These are phyloP conservation scores for Trichophyton verrucosum DNA, from an alignment of 2,329 filamentous ascomycete species.

Conservation along the genomic window DNA sequence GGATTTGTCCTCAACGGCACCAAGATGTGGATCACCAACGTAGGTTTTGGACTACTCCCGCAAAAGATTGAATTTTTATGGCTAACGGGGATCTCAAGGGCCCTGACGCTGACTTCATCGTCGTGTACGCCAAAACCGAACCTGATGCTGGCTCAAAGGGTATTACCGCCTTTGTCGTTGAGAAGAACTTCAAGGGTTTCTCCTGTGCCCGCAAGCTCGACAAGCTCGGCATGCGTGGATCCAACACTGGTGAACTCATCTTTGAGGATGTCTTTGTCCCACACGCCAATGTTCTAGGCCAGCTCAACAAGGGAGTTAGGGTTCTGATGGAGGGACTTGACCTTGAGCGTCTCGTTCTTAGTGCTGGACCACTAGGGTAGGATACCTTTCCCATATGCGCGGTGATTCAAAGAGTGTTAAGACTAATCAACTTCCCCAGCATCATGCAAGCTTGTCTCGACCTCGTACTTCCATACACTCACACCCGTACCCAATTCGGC, in stretches of 20 bases:
- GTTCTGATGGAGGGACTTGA: conserved; percentile 96
- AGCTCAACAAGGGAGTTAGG: conserved; percentile 67
- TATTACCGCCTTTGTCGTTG: conserved; percentile 88
- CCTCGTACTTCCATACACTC: conserved; percentile 73
- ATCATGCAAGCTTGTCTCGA: conserved; percentile 91
- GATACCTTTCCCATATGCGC: conserved; percentile 5
- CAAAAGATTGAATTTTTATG: neutral
- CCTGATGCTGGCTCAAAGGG: conserved; percentile 72
- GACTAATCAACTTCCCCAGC: conserved; percentile 18
- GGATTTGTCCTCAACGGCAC: conserved; percentile 77
- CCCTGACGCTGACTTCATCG: conserved; percentile 79
- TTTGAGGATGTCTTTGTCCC: conserved; percentile 90
- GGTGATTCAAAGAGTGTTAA: neutral
- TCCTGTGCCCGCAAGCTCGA: conserved; percentile 81
- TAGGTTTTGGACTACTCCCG: conserved; percentile 19
- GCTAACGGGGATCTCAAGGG: conserved; percentile 32
- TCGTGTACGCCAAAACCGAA: conserved; percentile 94
- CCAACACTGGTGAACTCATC: conserved; percentile 86
- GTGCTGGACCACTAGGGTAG: conserved; percentile 71
- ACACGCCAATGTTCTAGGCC: conserved; percentile 64
- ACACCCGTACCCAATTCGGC: conserved; percentile 81
- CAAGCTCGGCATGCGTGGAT: conserved; percentile 96
- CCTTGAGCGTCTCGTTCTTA: conserved; percentile 82
- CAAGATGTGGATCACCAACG: conserved; percentile 99
- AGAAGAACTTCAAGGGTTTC: conserved; percentile 59